phyloP scores from a whole-genome alignment of 495 filamentous ascomycete species.

The Pseudomonodictys pantanalensis region DNA sequence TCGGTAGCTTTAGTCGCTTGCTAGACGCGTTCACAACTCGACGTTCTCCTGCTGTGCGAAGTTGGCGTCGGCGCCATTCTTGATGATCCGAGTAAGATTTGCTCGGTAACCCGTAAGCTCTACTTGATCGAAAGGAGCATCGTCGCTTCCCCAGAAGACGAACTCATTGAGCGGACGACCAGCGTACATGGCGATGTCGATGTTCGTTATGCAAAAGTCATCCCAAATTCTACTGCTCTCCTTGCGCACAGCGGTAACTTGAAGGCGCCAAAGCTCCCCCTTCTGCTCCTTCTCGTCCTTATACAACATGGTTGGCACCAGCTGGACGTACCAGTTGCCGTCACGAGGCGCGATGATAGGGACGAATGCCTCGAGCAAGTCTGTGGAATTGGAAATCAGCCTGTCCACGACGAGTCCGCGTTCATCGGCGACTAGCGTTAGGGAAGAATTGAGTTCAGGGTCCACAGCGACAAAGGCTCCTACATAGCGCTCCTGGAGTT shows the following conservation, averaged over 20 bases:
- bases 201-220: slow-evolving; percentile 36
- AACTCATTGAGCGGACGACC: slow-evolving; percentile 38
- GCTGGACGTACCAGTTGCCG: slow-evolving; percentile 22
- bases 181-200: slow-evolving; percentile 34
- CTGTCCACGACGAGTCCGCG: slow-evolving; percentile 32
- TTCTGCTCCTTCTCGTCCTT: slow-evolving; percentile 30
- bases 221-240: slow-evolving; percentile 33
- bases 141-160: slow-evolving; percentile 35
- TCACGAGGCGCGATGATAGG: neutral
- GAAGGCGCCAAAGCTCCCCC: slow-evolving; percentile 36
- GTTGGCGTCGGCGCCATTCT: neutral
- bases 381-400: slow-evolving; percentile 37
- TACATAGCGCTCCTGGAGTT: slow-evolving; percentile 28
- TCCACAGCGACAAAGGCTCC: slow-evolving; percentile 29
- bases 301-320: slow-evolving; percentile 37
- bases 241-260: slow-evolving; percentile 5
- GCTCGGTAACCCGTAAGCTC: slow-evolving; percentile 37
- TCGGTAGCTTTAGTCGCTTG: too few species aligned
- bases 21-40: slow-evolving; percentile 13
- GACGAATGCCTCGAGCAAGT: slow-evolving; percentile 19
- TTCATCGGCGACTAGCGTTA: slow-evolving; percentile 30
- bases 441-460: slow-evolving; percentile 31
- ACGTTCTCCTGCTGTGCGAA: neutral
- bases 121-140: slow-evolving; percentile 10
- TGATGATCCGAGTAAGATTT: neutral